Conservation (phyloP, 176 grass and related monocot species). For the Calamus simplicifolius region DNA sequence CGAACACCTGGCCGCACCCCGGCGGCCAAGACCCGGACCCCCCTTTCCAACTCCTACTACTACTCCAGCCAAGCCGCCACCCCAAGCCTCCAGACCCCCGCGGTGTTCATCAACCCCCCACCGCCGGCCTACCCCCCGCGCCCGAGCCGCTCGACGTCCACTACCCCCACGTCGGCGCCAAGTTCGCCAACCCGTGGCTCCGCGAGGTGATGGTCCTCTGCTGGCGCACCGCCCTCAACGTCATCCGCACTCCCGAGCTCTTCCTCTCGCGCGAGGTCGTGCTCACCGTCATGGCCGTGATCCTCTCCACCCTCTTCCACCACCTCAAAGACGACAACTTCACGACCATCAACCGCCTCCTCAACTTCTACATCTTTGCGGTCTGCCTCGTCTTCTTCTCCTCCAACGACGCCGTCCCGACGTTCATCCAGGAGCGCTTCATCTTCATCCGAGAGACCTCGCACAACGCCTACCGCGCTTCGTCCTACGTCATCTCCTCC, state of each 20-base stretch:
- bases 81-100: slow-evolving; percentile 16
- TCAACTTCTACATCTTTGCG: slow-evolving; percentile 72
- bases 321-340: slow-evolving; percentile 24
- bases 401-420: slow-evolving; percentile 64
- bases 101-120: slow-evolving; percentile 27
- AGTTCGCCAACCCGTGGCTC: slow-evolving; percentile 60
- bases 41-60: slow-evolving; percentile 31
- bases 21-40: slow-evolving; percentile 31
- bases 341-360: slow-evolving; percentile 44
- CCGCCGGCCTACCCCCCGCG: slow-evolving; percentile 29
- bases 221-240: slow-evolving; percentile 50
- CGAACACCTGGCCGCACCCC: slow-evolving; percentile 25
- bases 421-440: slow-evolving; percentile 82
- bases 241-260: slow-evolving; percentile 53
- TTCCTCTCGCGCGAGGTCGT: slow-evolving; percentile 54
- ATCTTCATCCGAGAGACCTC: slow-evolving; percentile 82
- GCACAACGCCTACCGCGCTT: slow-evolving; percentile 77
- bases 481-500: slow-evolving; percentile 70
- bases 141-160: slow-evolving; percentile 35
- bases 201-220: slow-evolving; percentile 54
- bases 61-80: slow-evolving; percentile 20
- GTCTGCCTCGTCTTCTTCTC: slow-evolving; percentile 81
- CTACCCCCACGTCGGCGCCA: slow-evolving; percentile 30
- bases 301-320: slow-evolving; percentile 60
- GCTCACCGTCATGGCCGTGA: slow-evolving; percentile 55